These are phyloP conservation scores for Macrolepiota fuliginosa DNA, from an alignment of 768 basidiomycete species.

Conservation along the genomic window DNA sequence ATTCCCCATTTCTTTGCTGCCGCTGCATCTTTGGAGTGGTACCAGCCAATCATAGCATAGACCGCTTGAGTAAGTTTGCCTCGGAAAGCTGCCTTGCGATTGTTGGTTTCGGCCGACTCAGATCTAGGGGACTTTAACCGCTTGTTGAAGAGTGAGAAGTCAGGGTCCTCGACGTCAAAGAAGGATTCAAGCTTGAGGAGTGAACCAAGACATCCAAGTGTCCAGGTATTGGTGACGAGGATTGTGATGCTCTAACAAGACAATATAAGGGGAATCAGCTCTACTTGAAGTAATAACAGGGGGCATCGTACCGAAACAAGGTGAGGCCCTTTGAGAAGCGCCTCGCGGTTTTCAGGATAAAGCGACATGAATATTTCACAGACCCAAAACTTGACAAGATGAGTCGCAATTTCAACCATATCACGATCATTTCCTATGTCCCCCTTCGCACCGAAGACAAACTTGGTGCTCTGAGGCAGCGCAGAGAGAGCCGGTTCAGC, in stretches of 20 bases:
- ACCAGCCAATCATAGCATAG: slow-evolving; percentile 25
- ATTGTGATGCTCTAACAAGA: slow-evolving; percentile 15
- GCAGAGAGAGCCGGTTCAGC: slow-evolving; percentile 11
- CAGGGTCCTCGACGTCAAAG: slow-evolving; percentile 15
- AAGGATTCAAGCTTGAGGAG: slow-evolving; percentile 20
- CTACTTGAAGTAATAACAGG: not conserved
- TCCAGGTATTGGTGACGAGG: slow-evolving; percentile 19
- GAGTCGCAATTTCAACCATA: slow-evolving; percentile 23
- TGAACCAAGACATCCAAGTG: slow-evolving; percentile 20
- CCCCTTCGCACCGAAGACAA: slow-evolving; percentile 10
- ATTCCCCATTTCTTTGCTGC: slow-evolving; percentile 20
- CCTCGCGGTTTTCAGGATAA: slow-evolving; percentile 22
- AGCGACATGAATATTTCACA: slow-evolving; percentile 20
- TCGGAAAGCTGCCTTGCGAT: not conserved
- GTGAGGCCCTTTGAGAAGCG: slow-evolving; percentile 20
- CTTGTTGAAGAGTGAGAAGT: not conserved
- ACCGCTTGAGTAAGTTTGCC: slow-evolving; percentile 13
- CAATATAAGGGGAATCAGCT: not conserved
- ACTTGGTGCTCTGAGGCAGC: slow-evolving; percentile 4
- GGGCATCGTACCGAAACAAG: slow-evolving; percentile 16
- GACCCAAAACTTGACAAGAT: slow-evolving; percentile 29
- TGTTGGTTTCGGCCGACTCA: not conserved
- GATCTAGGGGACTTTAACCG: not conserved
- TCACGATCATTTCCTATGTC: slow-evolving; percentile 17
- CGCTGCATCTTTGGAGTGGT: slow-evolving; percentile 17